Percentiles rank a stretch among this genome's conserved stretches.
Conservation (phyloP, 176 grass and related monocot genomes). For the Tuctoria greenei region DNA sequence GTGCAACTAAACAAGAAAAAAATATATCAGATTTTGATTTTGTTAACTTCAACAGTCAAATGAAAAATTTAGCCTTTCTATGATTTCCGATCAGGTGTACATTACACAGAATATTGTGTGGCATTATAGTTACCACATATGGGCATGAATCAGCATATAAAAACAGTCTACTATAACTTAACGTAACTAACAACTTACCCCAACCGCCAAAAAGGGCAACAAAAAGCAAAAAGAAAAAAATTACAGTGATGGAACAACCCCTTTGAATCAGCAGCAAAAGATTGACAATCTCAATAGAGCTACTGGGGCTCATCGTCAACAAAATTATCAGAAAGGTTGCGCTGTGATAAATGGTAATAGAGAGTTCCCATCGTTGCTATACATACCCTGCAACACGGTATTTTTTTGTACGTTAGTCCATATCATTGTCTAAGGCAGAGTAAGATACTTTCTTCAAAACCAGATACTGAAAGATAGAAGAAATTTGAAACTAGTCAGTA, state of each 20-base stretch:
- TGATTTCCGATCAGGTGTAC: constrained; percentile 17
- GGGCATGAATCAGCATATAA: too few relatives aligned
- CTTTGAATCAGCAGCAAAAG: constrained; percentile 31
- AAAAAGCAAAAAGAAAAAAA: constrained; percentile 26
- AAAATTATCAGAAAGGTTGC: constrained; percentile 66
- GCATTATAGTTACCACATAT: too few relatives aligned
- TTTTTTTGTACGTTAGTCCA: constrained; percentile 19
- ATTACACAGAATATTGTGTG: constrained; percentile 29
- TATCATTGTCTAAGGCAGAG: constrained; percentile 1
- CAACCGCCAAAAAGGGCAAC: constrained; percentile 34
- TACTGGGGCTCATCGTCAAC: constrained; percentile 76
- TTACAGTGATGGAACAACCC: constrained; percentile 32
- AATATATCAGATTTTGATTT: too few relatives aligned
- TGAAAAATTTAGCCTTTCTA: not conserved
- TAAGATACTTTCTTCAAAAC: not conserved
- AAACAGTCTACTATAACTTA: too few relatives aligned
- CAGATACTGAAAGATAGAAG: not conserved
- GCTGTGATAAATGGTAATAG: constrained; percentile 85
- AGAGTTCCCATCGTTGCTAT: constrained; percentile 92
- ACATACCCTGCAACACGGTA: constrained; percentile 74
- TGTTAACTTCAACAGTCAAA: not conserved
- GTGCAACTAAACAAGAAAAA: too few relatives aligned
- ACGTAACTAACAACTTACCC: too few relatives aligned
- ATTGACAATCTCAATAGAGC: constrained; percentile 13
- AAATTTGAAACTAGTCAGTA: too few relatives aligned